phyloP scores from a whole-genome alignment of 2,329 filamentous ascomycete species.

The Teratosphaeria zuluensis region DNA sequence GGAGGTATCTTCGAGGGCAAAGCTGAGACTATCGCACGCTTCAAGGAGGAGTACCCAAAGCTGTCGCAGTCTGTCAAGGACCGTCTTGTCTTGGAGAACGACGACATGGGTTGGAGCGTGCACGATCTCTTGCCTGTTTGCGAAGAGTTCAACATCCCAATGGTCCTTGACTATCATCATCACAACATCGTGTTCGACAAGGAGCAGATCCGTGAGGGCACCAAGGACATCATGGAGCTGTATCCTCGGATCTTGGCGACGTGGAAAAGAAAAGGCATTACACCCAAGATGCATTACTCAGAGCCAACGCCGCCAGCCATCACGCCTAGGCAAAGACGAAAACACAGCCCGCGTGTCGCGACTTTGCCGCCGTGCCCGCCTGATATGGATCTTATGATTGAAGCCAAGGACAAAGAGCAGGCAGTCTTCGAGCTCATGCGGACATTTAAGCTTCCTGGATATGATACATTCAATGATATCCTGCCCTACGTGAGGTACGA shows the following conservation, averaged over 20 bases:
- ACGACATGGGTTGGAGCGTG: slow-evolving; percentile 86
- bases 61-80: slow-evolving; percentile 64
- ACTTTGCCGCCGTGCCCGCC: slow-evolving; percentile 71
- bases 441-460: slow-evolving; percentile 73
- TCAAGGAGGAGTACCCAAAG: slow-evolving; percentile 61
- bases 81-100: slow-evolving; percentile 82
- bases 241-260: slow-evolving; percentile 72
- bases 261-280: slow-evolving; percentile 76
- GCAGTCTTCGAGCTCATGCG: slow-evolving; percentile 92
- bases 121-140: slow-evolving; percentile 85
- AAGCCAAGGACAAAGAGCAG: slow-evolving; percentile 96
- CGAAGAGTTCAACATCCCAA: slow-evolving; percentile 84
- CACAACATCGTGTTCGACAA: slow-evolving; percentile 87
- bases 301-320: slow-evolving; percentile 69
- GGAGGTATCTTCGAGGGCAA: slow-evolving; percentile 88
- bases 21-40: slow-evolving; percentile 64
- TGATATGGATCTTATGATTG: slow-evolving; percentile 96
- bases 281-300: slow-evolving; percentile 94
- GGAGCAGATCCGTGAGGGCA: slow-evolving; percentile 67
- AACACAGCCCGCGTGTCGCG: slow-evolving; percentile 71
- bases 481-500: slow-evolving; percentile 68
- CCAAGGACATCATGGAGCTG: slow-evolving; percentile 64
- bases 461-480: slow-evolving; percentile 64
- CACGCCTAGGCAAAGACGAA: slow-evolving; percentile 67
- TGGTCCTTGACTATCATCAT: slow-evolving; percentile 89